Conservation (phyloP, 768 basidiomycete species). For the Amanita muscaria region DNA sequence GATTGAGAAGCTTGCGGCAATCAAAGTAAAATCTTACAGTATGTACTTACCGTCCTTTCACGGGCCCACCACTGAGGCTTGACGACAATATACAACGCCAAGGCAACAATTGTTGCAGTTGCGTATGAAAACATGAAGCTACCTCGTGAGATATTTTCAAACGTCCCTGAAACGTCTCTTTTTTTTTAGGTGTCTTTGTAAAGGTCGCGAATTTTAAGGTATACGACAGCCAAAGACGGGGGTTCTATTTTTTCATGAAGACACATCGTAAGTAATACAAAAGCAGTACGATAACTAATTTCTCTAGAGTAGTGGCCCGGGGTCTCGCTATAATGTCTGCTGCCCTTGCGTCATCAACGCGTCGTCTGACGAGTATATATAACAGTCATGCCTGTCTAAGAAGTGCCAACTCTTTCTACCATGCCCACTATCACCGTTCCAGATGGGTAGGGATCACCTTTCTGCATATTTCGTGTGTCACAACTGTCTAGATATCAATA, state of each 20-base stretch:
- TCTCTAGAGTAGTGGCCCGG: too few species aligned
- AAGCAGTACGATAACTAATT: too few species aligned
- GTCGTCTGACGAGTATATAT: too few species aligned
- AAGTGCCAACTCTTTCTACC: not conserved
- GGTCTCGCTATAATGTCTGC: too few species aligned
- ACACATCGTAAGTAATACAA: too few species aligned
- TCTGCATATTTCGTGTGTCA: not conserved
- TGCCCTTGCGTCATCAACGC: too few species aligned
- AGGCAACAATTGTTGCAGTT: not conserved
- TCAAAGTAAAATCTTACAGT: not conserved
- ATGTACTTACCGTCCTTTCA: not conserved
- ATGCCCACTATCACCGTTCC: constrained; percentile 1
- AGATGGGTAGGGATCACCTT: not conserved
- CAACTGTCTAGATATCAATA: constrained; percentile 37
- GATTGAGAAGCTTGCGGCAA: not conserved
- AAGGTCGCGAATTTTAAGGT: too few species aligned
- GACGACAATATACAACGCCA: not conserved
- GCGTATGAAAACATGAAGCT: not conserved
- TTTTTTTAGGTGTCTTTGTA: too few species aligned
- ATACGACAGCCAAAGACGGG: too few species aligned
- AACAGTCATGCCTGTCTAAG: not conserved
- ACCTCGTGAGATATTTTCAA: not conserved
- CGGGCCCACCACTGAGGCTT: not conserved
- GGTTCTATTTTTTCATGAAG: too few species aligned
- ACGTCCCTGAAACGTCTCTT: too few species aligned